Percentiles rank a stretch among this genome's conserved stretches.
Conservation (phyloP, 78 protist genomes). For the Goniomonas avonlea region DNA sequence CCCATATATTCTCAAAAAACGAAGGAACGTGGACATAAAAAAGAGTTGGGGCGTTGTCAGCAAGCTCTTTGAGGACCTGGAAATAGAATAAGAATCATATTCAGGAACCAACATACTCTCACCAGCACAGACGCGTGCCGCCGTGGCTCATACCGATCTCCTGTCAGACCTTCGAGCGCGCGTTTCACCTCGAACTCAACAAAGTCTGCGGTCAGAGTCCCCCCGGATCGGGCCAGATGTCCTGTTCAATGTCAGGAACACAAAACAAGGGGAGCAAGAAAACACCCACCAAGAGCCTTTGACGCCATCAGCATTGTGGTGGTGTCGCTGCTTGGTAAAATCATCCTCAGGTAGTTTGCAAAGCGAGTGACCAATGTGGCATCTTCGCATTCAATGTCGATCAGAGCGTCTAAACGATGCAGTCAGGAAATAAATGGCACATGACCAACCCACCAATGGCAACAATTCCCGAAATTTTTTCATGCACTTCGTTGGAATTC, state of each 20-base stretch:
- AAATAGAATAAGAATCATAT: too few relatives aligned
- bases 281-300: conserved; percentile 9
- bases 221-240: conserved; percentile 32
- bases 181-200: conserved; percentile 56
- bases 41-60: conserved; percentile 45
- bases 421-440: background rate
- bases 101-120: too few relatives aligned
- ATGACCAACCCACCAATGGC: conserved; percentile 4
- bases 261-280: background rate
- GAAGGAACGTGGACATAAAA: conserved; percentile 40
- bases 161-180: conserved; percentile 50
- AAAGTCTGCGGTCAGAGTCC: conserved; percentile 39
- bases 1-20: conserved; percentile 28
- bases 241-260: background rate
- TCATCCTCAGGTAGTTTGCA: conserved; percentile 35
- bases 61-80: conserved; percentile 37
- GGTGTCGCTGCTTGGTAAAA: conserved; percentile 23
- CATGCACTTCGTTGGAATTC: background rate
- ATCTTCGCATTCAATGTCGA: conserved; percentile 55
- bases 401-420: conserved; percentile 15
- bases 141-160: conserved; percentile 15
- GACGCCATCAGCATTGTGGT: conserved; percentile 19
- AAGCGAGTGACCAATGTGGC: conserved; percentile 31
- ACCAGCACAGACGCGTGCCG: conserved; percentile 41
- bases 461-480: conserved; percentile 13